Conservation (phyloP, 2,329 filamentous ascomycete species). For the Sclerotinia sclerotiorum region DNA sequence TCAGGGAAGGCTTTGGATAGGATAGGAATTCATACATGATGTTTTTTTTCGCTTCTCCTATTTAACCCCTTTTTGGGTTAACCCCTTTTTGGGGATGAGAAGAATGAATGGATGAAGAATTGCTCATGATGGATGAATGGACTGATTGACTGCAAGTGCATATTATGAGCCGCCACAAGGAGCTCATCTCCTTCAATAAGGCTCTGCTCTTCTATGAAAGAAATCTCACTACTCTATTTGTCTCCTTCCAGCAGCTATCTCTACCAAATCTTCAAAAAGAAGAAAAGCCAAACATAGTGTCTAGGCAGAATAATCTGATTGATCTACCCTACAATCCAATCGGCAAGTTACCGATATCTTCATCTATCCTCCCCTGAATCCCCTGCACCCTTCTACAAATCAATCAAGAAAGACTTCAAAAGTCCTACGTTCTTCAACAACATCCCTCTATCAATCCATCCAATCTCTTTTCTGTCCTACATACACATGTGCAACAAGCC, state of each 20-base stretch:
- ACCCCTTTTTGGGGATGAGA: not conserved
- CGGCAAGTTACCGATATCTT: conserved; percentile 19
- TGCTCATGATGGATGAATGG: not conserved
- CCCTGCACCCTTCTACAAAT: not conserved
- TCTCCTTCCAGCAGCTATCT: not conserved
- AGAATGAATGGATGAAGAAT: not conserved
- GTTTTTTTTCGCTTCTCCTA: conserved; percentile 1
- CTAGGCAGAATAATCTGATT: not conserved
- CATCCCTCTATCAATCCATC: not conserved
- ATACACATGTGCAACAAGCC: conserved; percentile 2
- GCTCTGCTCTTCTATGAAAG: not conserved
- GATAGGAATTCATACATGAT: not conserved
- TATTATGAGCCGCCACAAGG: too few relatives aligned
- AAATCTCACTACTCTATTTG: not conserved
- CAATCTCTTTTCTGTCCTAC: not conserved
- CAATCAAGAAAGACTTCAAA: not conserved
- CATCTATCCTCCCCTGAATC: not conserved
- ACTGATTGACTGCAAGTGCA: not conserved
- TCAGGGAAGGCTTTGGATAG: not conserved
- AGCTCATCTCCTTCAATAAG: not conserved
- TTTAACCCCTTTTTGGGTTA: not conserved
- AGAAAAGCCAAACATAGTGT: not conserved
- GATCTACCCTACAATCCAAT: not conserved
- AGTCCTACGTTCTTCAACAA: not conserved
- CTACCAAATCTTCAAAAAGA: not conserved